Conservation (phyloP, 129 eudicot genomes). For the Escallonia herrerae region DNA sequence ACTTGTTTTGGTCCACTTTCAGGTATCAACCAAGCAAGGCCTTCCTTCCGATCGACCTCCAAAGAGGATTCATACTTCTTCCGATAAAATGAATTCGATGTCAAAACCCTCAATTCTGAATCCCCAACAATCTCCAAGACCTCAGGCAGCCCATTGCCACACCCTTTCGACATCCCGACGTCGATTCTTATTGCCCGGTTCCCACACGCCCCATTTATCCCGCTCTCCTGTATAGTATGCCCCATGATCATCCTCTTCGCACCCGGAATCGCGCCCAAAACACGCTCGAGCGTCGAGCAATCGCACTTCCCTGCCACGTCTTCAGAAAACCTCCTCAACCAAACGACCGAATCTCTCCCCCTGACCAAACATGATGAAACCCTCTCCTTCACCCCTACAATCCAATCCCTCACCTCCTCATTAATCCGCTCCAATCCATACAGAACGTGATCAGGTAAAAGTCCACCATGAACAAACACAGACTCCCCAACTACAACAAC, state of each 20-base stretch:
- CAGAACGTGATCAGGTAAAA: constrained; percentile 55
- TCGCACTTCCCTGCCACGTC: constrained; percentile 62
- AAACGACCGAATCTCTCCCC: constrained; percentile 73
- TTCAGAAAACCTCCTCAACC: constrained; percentile 77
- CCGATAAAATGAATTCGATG: constrained; percentile 48
- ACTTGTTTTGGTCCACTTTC: constrained; percentile 36
- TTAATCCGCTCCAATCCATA: constrained; percentile 75
- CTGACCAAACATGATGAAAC: constrained; percentile 41
- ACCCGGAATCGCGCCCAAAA: constrained; percentile 79
- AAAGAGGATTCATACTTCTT: constrained; percentile 17
- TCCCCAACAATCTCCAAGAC: constrained; percentile 61
- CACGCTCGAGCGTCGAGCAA: constrained; percentile 70
- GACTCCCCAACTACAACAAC: constrained; percentile 76
- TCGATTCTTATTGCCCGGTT: constrained; percentile 72
- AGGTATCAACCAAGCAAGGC: constrained; percentile 35
- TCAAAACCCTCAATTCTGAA: constrained; percentile 49
- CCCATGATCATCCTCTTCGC: constrained; percentile 98
- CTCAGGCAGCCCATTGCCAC: constrained; percentile 72
- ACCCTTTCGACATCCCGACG: constrained; percentile 85
- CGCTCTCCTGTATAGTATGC: constrained; percentile 74
- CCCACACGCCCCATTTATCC: constrained; percentile 63
- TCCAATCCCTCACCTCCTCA: constrained; percentile 89
- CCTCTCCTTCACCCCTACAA: constrained; percentile 34
- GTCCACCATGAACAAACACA: constrained; percentile 92
- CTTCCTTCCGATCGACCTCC: constrained; percentile 18